Conservation (phyloP, 2,329 filamentous ascomycete genomes). For the Alternaria gaisen region DNA sequence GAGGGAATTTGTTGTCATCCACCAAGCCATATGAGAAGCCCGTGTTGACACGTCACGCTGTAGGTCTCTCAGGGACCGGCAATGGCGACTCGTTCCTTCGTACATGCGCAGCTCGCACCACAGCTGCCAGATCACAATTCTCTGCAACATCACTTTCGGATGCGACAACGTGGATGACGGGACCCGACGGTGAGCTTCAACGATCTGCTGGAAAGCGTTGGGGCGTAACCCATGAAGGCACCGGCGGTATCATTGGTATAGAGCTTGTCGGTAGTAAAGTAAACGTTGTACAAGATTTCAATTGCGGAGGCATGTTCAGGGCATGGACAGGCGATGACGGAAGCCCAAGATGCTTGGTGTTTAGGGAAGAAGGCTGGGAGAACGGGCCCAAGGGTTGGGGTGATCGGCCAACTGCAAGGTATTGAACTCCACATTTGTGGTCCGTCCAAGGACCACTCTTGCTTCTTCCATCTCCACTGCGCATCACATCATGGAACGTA, state of each 20-base stretch:
- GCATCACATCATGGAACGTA: neutral
- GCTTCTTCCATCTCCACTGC: neutral
- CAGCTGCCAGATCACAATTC: slow-evolving; percentile 77
- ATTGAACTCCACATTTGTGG: neutral
- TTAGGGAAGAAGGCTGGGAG: slow-evolving; percentile 56
- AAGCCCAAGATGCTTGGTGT: slow-evolving; percentile 65
- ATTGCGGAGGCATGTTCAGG: slow-evolving; percentile 88
- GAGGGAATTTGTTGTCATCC: neutral
- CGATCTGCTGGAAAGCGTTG: slow-evolving; percentile 77
- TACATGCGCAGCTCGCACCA: slow-evolving; percentile 73
- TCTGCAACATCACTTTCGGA: slow-evolving; percentile 59
- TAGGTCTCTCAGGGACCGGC: slow-evolving; percentile 79
- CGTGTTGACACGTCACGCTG: slow-evolving; percentile 44
- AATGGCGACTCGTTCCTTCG: slow-evolving; percentile 90
- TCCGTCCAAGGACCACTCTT: neutral
- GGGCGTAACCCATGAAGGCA: slow-evolving; percentile 77
- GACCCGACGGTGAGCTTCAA: slow-evolving; percentile 76
- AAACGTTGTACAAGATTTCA: slow-evolving; percentile 77
- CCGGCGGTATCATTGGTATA: slow-evolving; percentile 87
- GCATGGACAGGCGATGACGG: slow-evolving; percentile 76
- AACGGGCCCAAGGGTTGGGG: slow-evolving; percentile 27
- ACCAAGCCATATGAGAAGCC: slow-evolving; percentile 7
- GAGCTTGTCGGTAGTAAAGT: slow-evolving; percentile 65
- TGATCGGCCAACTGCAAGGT: neutral
- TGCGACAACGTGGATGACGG: slow-evolving; percentile 72